These are phyloP conservation scores for Yarrowia hollandica DNA, from an alignment of 805 yeast species.

Conservation along the genomic window DNA sequence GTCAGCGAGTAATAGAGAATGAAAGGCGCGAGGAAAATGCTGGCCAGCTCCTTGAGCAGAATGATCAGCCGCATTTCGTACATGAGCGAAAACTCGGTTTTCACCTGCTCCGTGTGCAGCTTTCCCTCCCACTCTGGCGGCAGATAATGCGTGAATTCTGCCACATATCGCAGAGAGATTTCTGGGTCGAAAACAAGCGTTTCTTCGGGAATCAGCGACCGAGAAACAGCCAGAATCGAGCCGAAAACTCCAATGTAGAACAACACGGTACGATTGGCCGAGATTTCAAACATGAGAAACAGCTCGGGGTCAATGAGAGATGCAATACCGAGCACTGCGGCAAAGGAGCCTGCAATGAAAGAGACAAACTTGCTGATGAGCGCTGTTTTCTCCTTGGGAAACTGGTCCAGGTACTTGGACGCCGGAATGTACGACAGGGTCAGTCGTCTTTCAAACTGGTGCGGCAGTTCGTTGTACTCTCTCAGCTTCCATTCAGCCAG, in stretches of 20 bases:
- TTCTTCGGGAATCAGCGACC: slow-evolving; percentile 65
- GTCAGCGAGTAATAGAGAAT: slow-evolving; percentile 86
- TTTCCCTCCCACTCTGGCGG: slow-evolving; percentile 86
- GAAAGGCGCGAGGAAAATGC: slow-evolving; percentile 83
- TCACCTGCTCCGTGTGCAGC: slow-evolving; percentile 81
- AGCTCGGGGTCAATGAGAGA: slow-evolving; percentile 85
- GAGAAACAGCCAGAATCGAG: slow-evolving; percentile 79
- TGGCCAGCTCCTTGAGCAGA: slow-evolving; percentile 73
- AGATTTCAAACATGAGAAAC: slow-evolving; percentile 83
- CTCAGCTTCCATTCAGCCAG: slow-evolving; percentile 93
- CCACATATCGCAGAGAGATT: slow-evolving; percentile 72
- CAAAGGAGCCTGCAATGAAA: slow-evolving; percentile 83
- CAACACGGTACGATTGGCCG: slow-evolving; percentile 74
- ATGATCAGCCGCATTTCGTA: slow-evolving; percentile 73
- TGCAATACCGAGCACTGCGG: slow-evolving; percentile 78
- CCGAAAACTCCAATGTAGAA: slow-evolving; percentile 90
- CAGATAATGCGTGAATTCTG: slow-evolving; percentile 85
- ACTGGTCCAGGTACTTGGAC: slow-evolving; percentile 79
- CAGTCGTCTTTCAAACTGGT: slow-evolving; percentile 76
- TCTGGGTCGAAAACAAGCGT: slow-evolving; percentile 89
- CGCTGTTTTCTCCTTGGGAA: slow-evolving; percentile 76
- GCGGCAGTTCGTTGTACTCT: slow-evolving; percentile 91
- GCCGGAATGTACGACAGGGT: slow-evolving; percentile 79
- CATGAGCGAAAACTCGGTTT: slow-evolving; percentile 73
- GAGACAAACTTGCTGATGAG: slow-evolving; percentile 59